phyloP scores from a whole-genome alignment of 345 rosid species.

The Pugionium dolabratum region DNA sequence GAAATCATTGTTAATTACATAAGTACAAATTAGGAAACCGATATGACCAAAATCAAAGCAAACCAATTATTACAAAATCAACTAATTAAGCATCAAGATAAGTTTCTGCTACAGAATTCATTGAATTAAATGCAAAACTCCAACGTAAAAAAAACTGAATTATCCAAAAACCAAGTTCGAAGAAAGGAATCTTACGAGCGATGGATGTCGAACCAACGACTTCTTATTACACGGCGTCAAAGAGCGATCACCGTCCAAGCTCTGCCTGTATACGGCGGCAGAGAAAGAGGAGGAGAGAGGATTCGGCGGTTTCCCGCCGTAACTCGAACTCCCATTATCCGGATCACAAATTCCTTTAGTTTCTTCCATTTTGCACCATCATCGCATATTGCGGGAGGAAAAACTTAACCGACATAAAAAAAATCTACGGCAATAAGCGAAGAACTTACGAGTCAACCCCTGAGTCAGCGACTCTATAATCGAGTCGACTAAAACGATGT shows the following conservation, averaged over 20 bases:
- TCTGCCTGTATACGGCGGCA: conserved; percentile 37
- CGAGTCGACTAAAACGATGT: conserved; percentile 20
- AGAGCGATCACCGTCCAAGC: conserved; percentile 38
- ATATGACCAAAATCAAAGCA: conserved; percentile 1
- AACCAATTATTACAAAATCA: background rate
- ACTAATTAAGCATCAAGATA: conserved; percentile 4
- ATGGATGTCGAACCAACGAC: conserved; percentile 69
- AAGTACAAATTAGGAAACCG: conserved; percentile 7
- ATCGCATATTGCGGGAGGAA: conserved; percentile 38
- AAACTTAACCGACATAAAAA: conserved; percentile 1
- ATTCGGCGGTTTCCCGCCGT: conserved; percentile 66
- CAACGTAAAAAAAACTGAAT: background rate
- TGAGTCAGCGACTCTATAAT: conserved; percentile 19
- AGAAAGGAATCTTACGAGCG: conserved; percentile 55
- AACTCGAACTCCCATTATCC: conserved; percentile 58
- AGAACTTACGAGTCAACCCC: conserved; percentile 31
- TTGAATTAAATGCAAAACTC: background rate
- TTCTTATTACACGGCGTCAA: conserved; percentile 48
- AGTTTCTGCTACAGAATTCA: background rate
- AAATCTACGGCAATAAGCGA: conserved; percentile 7
- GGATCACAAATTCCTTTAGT: conserved; percentile 45
- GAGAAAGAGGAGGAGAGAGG: conserved; percentile 46
- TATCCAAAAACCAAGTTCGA: conserved; percentile 1
- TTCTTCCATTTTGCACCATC: conserved; percentile 63
- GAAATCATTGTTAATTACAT: too few species aligned